phyloP scores from a whole-genome alignment of 2,329 filamentous ascomycete genomes.

The Cladophialophora psammophila region DNA sequence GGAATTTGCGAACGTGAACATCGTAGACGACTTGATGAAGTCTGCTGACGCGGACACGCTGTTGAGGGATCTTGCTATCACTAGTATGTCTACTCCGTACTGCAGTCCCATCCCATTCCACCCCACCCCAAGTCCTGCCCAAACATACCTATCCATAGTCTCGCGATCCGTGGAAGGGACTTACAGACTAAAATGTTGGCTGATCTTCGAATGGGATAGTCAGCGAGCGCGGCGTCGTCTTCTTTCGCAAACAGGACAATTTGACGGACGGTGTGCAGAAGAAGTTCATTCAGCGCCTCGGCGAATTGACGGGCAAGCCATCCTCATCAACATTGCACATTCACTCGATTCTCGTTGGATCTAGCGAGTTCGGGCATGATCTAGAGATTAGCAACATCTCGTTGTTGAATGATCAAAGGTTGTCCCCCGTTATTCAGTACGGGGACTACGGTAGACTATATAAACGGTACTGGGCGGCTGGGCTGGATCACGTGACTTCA shows the following conservation, averaged over 20 bases:
- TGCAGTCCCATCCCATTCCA: background rate
- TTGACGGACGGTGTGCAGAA: slow-evolving; percentile 71
- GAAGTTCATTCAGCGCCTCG: slow-evolving; percentile 66
- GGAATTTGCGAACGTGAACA: slow-evolving; percentile 54
- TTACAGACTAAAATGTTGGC: background rate
- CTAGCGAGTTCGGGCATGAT: slow-evolving; percentile 64
- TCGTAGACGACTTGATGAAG: slow-evolving; percentile 62
- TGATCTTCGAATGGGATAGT: slow-evolving; percentile 54
- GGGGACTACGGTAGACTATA: too few relatives aligned
- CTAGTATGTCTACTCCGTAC: slow-evolving; percentile 55
- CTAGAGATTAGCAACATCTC: slow-evolving; percentile 70
- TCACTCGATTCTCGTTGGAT: slow-evolving; percentile 65
- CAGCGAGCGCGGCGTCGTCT: slow-evolving; percentile 73
- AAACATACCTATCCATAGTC: background rate
- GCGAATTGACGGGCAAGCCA: slow-evolving; percentile 67
- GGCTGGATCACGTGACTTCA: too few relatives aligned
- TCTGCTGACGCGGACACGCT: slow-evolving; percentile 69
- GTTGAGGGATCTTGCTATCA: slow-evolving; percentile 72
- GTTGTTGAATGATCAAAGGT: too few relatives aligned
- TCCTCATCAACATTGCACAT: slow-evolving; percentile 65
- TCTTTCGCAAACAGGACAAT: slow-evolving; percentile 70
- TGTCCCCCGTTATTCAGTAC: too few relatives aligned
- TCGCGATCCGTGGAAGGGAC: slow-evolving; percentile 9
- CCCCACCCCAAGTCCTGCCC: slow-evolving; percentile 1
- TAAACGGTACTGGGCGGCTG: too few relatives aligned